phyloP scores from a whole-genome alignment of 352 stramenopile species.

The Phytophthora europaea region DNA sequence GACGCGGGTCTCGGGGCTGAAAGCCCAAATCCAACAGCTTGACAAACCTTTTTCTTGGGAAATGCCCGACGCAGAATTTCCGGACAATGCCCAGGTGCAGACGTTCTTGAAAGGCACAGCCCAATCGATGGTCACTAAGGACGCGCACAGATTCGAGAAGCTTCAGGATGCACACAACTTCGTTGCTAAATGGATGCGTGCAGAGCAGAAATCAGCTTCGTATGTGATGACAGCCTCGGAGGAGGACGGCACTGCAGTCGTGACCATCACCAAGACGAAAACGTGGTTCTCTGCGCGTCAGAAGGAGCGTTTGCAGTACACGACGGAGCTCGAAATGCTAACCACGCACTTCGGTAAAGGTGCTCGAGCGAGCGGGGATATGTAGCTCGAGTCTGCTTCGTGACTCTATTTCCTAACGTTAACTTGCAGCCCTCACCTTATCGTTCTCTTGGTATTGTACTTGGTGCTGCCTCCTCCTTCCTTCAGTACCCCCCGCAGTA shows the following conservation, averaged over 20 bases:
- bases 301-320: neutral
- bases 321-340: neutral
- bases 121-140: neutral
- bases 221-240: neutral
- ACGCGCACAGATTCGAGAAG: neutral
- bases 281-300: conserved; percentile 8
- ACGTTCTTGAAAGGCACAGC: conserved; percentile 10
- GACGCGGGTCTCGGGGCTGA: conserved; percentile 11
- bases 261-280: conserved; percentile 18
- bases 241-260: neutral
- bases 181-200: conserved; percentile 10
- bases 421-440: conserved; percentile 2
- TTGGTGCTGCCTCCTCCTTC: neutral
- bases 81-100: neutral
- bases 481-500: conserved; percentile 73
- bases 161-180: conserved; percentile 8
- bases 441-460: neutral
- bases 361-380: neutral
- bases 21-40: conserved; percentile 15
- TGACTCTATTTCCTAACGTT: neutral
- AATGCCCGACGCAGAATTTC: conserved; percentile 13
- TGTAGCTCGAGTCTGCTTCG: neutral
- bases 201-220: neutral
- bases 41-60: conserved; percentile 18
- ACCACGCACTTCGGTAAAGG: neutral